Conservation (phyloP, 371 early-diverging fungal species). For the Mucor circinelloides region DNA sequence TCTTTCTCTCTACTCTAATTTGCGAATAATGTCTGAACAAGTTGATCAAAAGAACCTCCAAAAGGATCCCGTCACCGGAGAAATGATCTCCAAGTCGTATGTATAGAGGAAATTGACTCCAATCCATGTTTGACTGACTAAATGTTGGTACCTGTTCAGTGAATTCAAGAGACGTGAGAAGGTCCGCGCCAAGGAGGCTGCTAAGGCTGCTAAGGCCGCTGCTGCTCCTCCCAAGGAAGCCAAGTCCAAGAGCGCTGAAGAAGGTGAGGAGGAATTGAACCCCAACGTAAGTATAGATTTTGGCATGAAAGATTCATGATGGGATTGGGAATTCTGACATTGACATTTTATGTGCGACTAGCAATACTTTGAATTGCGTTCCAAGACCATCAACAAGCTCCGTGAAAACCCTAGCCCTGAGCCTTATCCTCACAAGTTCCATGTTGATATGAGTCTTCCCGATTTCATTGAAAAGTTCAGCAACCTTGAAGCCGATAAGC, state of each 20-base stretch:
- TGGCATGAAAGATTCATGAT: not conserved
- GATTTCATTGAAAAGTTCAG: constrained; percentile 87
- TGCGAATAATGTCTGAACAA: constrained; percentile 22
- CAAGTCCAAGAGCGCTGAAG: constrained; percentile 66
- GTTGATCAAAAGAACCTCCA: constrained; percentile 69
- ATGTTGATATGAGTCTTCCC: constrained; percentile 83
- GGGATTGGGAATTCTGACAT: not conserved
- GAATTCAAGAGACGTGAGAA: constrained; percentile 94
- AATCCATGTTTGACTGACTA: not conserved
- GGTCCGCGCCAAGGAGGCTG: constrained; percentile 84
- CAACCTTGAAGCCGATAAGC: constrained; percentile 73
- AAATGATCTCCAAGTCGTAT: constrained; percentile 94
- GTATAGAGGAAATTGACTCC: constrained; percentile 4
- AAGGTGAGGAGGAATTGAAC: constrained; percentile 81
- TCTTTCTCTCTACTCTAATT: not conserved
- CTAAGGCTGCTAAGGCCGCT: constrained; percentile 68
- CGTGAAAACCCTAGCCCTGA: constrained; percentile 77
- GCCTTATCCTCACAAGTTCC: constrained; percentile 98
- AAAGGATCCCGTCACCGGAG: constrained; percentile 90
- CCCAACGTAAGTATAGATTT: constrained; percentile 68
- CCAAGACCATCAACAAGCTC: constrained; percentile 80
- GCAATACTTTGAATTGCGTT: constrained; percentile 98
- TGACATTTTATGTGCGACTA: constrained; percentile 19
- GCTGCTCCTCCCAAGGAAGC: constrained; percentile 60
- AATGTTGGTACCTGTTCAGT: constrained; percentile 39